These are phyloP conservation scores for Phytophthora pluvialis DNA, from an alignment of 352 stramenopile genomes.

Conservation along the genomic window DNA sequence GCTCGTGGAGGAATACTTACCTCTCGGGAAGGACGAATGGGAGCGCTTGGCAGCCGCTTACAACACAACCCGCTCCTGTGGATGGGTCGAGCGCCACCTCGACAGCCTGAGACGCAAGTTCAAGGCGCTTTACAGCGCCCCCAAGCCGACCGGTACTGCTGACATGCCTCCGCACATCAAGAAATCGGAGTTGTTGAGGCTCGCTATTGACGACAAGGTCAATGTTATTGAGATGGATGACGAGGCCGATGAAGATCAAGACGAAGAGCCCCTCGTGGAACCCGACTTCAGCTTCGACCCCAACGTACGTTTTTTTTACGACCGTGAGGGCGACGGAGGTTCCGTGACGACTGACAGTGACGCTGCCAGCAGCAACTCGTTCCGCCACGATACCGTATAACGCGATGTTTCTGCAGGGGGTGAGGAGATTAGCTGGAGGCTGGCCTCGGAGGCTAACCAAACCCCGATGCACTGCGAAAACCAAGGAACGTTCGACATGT, in stretches of 20 bases:
- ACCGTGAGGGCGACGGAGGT: background rate
- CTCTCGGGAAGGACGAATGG: background rate
- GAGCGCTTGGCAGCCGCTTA: background rate
- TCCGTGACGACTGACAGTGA: too few relatives aligned
- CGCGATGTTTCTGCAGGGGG: too few relatives aligned
- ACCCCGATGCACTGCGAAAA: background rate
- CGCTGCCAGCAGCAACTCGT: too few relatives aligned
- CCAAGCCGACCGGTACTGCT: background rate
- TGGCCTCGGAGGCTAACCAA: too few relatives aligned
- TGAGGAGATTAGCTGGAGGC: too few relatives aligned
- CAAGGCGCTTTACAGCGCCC: background rate
- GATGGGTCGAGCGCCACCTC: background rate
- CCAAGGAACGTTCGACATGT: background rate
- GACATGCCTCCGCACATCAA: background rate
- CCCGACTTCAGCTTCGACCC: background rate
- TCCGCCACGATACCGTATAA: too few relatives aligned
- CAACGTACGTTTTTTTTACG: background rate
- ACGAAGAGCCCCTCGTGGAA: background rate
- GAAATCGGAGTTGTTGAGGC: background rate
- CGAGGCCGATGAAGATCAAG: background rate
- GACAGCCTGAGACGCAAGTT: background rate
- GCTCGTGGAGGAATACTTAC: background rate
- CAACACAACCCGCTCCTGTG: background rate
- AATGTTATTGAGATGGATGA: slow-evolving; percentile 2
- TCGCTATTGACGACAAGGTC: background rate